These are phyloP conservation scores for Oehlia diaphana DNA, from an alignment of 192 early-diverging fungal species.

Conservation along the genomic window DNA sequence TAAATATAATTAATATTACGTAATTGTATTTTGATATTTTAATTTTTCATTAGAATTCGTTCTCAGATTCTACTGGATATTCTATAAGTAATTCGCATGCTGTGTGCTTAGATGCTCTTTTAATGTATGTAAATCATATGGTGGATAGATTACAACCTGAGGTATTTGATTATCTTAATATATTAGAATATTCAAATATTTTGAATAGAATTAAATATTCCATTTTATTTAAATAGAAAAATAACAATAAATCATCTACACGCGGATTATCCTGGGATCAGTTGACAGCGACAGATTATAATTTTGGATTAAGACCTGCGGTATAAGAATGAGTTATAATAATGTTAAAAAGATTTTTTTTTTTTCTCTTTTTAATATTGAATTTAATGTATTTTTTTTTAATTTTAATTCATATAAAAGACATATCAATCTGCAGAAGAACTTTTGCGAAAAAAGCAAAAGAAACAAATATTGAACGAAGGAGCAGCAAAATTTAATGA, in stretches of 20 bases:
- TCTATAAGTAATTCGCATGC: conserved; percentile 61
- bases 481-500: conserved; percentile 85
- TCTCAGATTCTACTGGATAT: conserved; percentile 73
- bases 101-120: conserved; percentile 71
- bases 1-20: conserved; percentile 16
- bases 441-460: conserved; percentile 53
- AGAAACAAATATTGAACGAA: conserved; percentile 79
- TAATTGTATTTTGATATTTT: neutral
- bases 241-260: neutral
- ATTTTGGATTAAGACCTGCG: conserved; percentile 16
- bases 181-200: neutral
- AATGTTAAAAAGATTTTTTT: neutral
- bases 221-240: conserved; percentile 15
- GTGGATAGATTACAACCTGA: conserved; percentile 56
- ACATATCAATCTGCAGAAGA: conserved; percentile 21
- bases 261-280: conserved; percentile 20
- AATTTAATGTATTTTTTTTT: neutral
- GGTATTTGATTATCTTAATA: conserved; percentile 29
- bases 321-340: neutral
- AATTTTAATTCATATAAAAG: neutral
- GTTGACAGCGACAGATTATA: conserved; percentile 26
- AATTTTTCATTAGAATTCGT: conserved; percentile 58
- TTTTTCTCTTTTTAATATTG: neutral
- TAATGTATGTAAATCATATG: conserved; percentile 71
- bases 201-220: conserved; percentile 32